Conservation (phyloP, 2,329 filamentous ascomycete genomes). For the Paecilomyces niveus region DNA sequence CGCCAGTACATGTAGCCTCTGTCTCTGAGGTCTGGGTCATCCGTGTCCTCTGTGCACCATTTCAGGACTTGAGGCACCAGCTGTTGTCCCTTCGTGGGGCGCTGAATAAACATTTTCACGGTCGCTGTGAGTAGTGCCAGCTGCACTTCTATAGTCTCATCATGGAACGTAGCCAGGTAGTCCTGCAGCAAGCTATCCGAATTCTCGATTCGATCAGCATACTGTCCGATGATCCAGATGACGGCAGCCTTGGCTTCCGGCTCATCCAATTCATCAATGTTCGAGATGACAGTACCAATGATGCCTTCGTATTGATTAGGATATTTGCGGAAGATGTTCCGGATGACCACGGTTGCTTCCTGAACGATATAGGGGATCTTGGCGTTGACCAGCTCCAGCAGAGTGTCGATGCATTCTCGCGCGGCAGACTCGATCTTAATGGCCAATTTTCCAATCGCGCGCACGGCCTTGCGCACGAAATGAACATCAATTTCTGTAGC, state of each 20-base stretch:
- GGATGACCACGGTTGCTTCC: conserved; percentile 96
- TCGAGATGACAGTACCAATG: conserved; percentile 90
- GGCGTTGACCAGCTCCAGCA: conserved; percentile 90
- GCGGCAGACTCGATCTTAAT: conserved; percentile 98
- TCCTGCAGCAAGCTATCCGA: conserved; percentile 90
- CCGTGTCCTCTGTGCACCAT: conserved; percentile 98
- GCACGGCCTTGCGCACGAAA: conserved; percentile 94
- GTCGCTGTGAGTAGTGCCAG: conserved; percentile 90
- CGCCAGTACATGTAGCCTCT: conserved; percentile 99
- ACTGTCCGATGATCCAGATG: conserved; percentile 99
- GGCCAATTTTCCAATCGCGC: conserved; percentile 93
- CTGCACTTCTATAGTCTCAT: conserved; percentile 94
- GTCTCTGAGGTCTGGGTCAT: conserved; percentile 93
- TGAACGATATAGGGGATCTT: conserved; percentile 99
- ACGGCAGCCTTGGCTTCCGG: conserved; percentile 97
- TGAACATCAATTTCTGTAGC: conserved; percentile 98
- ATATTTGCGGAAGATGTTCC: conserved; percentile 98
- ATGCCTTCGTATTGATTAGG: conserved; percentile 98
- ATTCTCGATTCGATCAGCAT: conserved; percentile 95
- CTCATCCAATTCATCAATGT: conserved; percentile 92
- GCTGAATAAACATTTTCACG: conserved; percentile 95
- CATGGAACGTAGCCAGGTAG: conserved; percentile 86
- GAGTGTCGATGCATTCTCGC: conserved; percentile 80
- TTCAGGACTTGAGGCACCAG: conserved; percentile 92
- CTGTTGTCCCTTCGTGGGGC: conserved; percentile 88